Base-by-base conservation (phyloP, 2,329 filamentous ascomycete species). In the Sporothrix sp. region DNA sequence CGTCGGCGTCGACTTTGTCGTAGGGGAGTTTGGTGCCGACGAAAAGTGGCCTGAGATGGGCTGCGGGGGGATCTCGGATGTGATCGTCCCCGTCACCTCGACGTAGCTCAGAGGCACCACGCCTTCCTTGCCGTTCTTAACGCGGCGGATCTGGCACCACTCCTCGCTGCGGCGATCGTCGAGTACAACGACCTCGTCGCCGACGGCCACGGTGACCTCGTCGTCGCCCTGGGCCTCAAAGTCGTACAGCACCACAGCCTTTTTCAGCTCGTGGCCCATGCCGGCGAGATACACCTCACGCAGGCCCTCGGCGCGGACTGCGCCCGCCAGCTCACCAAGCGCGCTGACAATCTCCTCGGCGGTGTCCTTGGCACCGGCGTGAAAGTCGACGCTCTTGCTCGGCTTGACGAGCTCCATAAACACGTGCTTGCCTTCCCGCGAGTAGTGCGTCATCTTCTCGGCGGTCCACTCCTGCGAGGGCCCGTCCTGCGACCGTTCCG, bases 81-180 rank as follows among this genome's bases (percentile, higher is more conserved):
- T 65, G 21, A 83, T 66, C 11, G 78, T 77, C 50, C 87, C 88
- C 20, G 81, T 90, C 48, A 95, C 73, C 65, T 98, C 91, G 59
- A 98, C 84, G 62, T 97, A 98, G 67, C 88, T 95, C 71, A 89
- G 93, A 13, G 93, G 93, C 8, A 98, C 90, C 23, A 98, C 93
- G 35, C 93, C 93, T 69, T 96, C 88, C 63, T 89, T 93, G 59
- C 88, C 88, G 63, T 89, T 97, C 70, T 89, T 94, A 56, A 96
- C 63, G 32, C 90, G 81, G 53, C 86, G 81, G 32, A 98, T 88
- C 72, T 93, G 89, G 91, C 93, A 97, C 93, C 93, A 98, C 64
- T 98, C 93, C 53, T 96, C 89, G 56, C 90, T 96, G 68, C 90
- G 93, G 30, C 75, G 80, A 62, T 96, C 89, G 63, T 98, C 91